phyloP scores from a whole-genome alignment of 2,329 filamentous ascomycete species.

The Ophiocordyceps camponoti-leonardi region DNA sequence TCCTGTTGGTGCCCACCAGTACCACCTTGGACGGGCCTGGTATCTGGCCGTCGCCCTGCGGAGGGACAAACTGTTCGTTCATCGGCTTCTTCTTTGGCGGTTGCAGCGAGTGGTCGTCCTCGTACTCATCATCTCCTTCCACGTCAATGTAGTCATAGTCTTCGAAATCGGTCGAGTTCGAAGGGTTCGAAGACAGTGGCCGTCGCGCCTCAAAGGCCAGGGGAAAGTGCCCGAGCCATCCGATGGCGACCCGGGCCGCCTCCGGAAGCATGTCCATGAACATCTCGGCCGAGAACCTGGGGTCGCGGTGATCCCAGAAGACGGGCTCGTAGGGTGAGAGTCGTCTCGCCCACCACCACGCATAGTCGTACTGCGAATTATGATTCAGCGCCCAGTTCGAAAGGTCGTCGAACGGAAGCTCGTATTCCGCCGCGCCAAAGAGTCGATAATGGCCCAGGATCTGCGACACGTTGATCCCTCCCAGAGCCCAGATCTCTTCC shows the following conservation, averaged over 20 bases:
- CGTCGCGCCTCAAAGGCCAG: not conserved
- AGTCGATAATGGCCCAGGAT: not conserved
- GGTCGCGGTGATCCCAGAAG: not conserved
- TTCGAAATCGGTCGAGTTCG: not conserved
- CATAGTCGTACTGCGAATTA: not conserved
- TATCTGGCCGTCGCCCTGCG: not conserved
- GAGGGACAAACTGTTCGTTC: too few species aligned
- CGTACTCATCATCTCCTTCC: not conserved
- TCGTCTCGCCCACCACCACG: not conserved
- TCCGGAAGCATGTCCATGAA: not conserved
- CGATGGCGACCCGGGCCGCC: not conserved
- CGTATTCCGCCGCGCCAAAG: not conserved
- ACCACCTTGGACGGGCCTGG: not conserved
- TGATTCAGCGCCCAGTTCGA: not conserved
- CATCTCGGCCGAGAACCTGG: not conserved
- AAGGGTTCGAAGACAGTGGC: not conserved
- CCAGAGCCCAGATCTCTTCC: not conserved
- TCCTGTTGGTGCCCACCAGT: too few species aligned
- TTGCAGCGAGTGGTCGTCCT: not conserved
- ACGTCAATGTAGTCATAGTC: not conserved
- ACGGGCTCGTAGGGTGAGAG: not conserved
- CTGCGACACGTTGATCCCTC: not conserved
- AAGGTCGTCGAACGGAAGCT: not conserved
- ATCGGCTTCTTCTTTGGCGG: not conserved
- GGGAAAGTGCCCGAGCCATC: not conserved